phyloP scores from a whole-genome alignment of 163 green algal genomes.

The Prototheca stagnorum region DNA sequence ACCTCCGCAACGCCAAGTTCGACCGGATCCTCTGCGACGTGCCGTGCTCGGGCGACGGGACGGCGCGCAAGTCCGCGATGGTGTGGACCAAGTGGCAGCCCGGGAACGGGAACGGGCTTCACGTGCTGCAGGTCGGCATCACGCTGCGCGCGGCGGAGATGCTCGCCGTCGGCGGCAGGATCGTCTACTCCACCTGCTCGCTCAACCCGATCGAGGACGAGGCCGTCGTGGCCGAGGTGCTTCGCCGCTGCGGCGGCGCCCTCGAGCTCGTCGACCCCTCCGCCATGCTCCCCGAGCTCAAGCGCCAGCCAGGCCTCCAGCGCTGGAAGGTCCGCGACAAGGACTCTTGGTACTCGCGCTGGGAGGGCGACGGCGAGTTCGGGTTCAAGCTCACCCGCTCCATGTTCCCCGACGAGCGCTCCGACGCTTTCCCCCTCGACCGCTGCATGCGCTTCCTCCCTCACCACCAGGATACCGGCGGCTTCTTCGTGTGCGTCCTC shows the following conservation, averaged over 20 bases:
- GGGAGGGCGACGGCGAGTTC: conserved; percentile 34
- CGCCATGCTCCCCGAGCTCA: conserved; percentile 52
- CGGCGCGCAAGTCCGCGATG: conserved; percentile 86
- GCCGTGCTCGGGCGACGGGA: conserved; percentile 90
- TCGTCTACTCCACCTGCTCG: conserved; percentile 98
- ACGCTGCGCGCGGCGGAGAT: conserved; percentile 43
- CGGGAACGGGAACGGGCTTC: conserved; percentile 59
- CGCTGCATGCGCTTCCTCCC: conserved; percentile 92
- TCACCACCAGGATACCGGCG: conserved; percentile 85
- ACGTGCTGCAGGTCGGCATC: conserved; percentile 82
- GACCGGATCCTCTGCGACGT: conserved; percentile 94
- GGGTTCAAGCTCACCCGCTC: conserved; percentile 28
- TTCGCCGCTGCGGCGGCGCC: conserved; percentile 38
- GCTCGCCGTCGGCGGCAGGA: conserved; percentile 69
- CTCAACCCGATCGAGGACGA: conserved; percentile 98
- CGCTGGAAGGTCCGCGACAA: conserved; percentile 59
- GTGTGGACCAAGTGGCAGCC: conserved; percentile 82
- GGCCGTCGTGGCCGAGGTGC: conserved; percentile 86
- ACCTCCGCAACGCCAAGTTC: conserved; percentile 26
- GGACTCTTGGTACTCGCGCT: conserved; percentile 47
- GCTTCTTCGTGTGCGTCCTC: conserved; percentile 95
- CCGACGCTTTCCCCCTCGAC: conserved; percentile 16
- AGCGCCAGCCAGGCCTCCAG: conserved; percentile 48
- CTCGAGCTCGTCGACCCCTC: conserved; percentile 76
- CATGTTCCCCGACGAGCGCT: conserved; percentile 53